Evolutionary conservation across 768 basidiomycete genomes (phyloP).

Genomic region (Rhodosporidiobolus odoratus): DNA sequence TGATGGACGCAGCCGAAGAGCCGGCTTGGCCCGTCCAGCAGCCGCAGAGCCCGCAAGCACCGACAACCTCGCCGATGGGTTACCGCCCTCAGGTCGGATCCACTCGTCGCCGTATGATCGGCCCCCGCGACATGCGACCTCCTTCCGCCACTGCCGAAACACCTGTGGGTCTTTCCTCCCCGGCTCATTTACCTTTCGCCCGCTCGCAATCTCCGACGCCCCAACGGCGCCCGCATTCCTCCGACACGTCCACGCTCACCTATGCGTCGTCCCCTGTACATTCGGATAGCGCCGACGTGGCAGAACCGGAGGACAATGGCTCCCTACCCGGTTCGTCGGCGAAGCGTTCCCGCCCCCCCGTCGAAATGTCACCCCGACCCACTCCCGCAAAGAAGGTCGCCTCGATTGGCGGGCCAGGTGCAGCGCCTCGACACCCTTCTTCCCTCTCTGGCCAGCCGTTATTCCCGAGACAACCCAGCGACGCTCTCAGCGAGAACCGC

Average conservation of each 20-base stretch:
- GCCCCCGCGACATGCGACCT: conserved; percentile 30
- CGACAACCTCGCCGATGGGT: conserved; percentile 20
- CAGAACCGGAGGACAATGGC: neutral
- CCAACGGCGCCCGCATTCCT: conserved; percentile 6
- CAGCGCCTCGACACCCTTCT: conserved; percentile 11
- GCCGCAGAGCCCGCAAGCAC: conserved; percentile 19
- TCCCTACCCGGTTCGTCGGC: conserved; percentile 11
- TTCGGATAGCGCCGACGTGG: neutral
- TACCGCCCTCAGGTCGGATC: conserved; percentile 10
- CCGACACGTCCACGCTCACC: neutral
- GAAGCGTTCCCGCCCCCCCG: conserved; percentile 17
- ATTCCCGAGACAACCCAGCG: neutral
- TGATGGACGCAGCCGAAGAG: conserved; percentile 7
- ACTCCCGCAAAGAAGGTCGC: conserved; percentile 34
- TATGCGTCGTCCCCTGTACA: neutral
- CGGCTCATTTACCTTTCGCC: conserved; percentile 7
- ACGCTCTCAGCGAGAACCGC: neutral
- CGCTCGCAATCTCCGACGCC: conserved; percentile 10
- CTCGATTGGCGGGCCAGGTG: neutral
- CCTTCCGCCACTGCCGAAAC: neutral
- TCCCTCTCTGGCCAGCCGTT: conserved; percentile 5
- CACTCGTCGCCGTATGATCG: conserved; percentile 29
- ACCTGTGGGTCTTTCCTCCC: neutral
- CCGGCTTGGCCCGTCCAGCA: neutral
- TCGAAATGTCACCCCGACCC: conserved; percentile 25